phyloP scores from a whole-genome alignment of 495 filamentous ascomycete genomes.

The Thermothielavioides terrestris region DNA sequence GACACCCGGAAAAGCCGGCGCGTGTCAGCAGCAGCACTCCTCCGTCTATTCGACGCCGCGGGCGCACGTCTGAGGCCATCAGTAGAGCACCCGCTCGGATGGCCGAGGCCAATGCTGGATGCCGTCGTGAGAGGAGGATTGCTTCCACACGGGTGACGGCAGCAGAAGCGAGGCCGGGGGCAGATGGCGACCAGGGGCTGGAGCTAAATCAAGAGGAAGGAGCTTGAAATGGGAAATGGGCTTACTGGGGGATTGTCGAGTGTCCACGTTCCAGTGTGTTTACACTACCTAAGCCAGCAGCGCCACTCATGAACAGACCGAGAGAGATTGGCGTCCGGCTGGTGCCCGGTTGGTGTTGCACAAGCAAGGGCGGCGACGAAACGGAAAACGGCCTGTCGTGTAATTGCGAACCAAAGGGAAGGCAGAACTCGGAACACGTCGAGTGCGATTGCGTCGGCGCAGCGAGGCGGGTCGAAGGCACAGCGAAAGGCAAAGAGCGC shows the following conservation, averaged over 20 bases:
- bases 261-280: no score
- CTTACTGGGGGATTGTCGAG: no score
- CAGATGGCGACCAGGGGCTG: not conserved
- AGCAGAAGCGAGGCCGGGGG: not conserved
- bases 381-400: no score
- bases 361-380: not conserved
- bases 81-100: not conserved
- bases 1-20: not conserved
- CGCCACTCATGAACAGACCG: not conserved
- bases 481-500: not conserved
- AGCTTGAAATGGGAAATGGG: not conserved
- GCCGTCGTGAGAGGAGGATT: not conserved
- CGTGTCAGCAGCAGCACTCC: not conserved
- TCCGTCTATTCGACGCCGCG: not conserved
- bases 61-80: not conserved
- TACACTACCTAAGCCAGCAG: no score
- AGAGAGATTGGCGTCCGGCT: not conserved
- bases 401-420: not conserved
- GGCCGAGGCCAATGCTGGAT: not conserved
- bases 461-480: not conserved
- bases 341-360: constrained; percentile 1
- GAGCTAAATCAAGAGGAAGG: not conserved
- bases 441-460: not conserved
- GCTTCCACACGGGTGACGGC: not conserved
- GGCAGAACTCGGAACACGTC: no score